These are phyloP conservation scores for Chaetomium globosum DNA, from an alignment of 2,329 filamentous ascomycete species.

Conservation along the genomic window DNA sequence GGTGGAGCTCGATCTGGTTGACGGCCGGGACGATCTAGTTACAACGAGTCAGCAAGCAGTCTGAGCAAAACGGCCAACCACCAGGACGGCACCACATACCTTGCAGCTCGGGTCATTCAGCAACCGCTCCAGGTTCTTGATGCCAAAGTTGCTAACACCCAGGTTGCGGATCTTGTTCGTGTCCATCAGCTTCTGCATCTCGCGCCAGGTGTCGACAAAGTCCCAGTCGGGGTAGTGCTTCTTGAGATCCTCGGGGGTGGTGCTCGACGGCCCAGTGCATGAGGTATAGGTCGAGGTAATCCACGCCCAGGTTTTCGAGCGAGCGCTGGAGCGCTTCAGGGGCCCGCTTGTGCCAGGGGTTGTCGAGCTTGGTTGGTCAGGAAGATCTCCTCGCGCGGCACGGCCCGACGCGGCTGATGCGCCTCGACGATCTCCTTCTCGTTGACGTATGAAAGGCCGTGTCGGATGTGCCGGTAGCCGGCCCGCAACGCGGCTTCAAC, in stretches of 20 bases:
- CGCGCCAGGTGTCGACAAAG: constrained; percentile 77
- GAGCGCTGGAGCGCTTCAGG: constrained; percentile 62
- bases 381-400: constrained; percentile 68
- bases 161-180: constrained; percentile 77
- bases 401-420: constrained; percentile 63
- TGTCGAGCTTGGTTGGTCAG: constrained; percentile 83
- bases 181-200: constrained; percentile 69
- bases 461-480: constrained; percentile 75
- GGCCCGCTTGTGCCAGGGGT: constrained; percentile 74
- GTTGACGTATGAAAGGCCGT: constrained; percentile 77
- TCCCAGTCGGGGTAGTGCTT: constrained; percentile 78
- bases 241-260: constrained; percentile 62
- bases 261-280: constrained; percentile 74
- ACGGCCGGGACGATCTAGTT: constrained; percentile 62
- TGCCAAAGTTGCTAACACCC: constrained; percentile 84
- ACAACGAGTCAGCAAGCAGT: constrained; percentile 12
- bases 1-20: constrained; percentile 83
- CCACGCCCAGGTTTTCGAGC: constrained; percentile 61
- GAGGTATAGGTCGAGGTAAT: constrained; percentile 71
- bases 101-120: constrained; percentile 66
- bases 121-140: constrained; percentile 77
- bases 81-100: constrained; percentile 44
- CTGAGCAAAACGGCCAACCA: too few species aligned
- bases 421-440: constrained; percentile 68
- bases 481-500: constrained; percentile 68